Evolutionary conservation across 148 eudicot species (phyloP).

Genomic region (Rhododendron williamsianum): DNA sequence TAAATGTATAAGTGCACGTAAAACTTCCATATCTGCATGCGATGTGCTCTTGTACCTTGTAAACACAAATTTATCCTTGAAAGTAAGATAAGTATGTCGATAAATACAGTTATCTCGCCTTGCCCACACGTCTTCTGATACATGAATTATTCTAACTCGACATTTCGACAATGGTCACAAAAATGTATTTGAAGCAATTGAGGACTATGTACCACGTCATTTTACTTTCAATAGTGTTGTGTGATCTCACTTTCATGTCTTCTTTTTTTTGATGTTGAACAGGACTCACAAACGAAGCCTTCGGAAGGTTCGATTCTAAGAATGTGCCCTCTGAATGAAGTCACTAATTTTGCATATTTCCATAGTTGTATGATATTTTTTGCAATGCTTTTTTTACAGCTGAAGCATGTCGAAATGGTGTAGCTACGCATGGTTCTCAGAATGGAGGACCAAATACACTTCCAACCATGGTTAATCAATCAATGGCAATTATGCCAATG

Average conservation of each 20-base stretch:
- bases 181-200: not conserved
- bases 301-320: constrained; percentile 44
- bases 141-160: not conserved
- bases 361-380: not conserved
- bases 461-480: constrained; percentile 55
- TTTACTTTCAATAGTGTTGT: not conserved
- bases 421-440: constrained; percentile 47
- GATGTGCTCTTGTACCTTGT: not conserved
- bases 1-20: not conserved
- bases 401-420: constrained; percentile 70
- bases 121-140: not conserved
- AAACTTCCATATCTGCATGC: not conserved
- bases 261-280: constrained; percentile 17
- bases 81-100: not conserved
- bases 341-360: constrained; percentile 5
- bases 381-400: constrained; percentile 31
- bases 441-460: constrained; percentile 57
- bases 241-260: not conserved
- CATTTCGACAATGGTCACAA: not conserved
- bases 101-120: not conserved
- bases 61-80: not conserved
- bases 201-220: not conserved
- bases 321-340: constrained; percentile 8
- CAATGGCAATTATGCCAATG: constrained; percentile 57
- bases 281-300: constrained; percentile 68